Evolutionary conservation across 805 yeast species (phyloP).

Genomic region (Suhomyces sp.): DNA sequence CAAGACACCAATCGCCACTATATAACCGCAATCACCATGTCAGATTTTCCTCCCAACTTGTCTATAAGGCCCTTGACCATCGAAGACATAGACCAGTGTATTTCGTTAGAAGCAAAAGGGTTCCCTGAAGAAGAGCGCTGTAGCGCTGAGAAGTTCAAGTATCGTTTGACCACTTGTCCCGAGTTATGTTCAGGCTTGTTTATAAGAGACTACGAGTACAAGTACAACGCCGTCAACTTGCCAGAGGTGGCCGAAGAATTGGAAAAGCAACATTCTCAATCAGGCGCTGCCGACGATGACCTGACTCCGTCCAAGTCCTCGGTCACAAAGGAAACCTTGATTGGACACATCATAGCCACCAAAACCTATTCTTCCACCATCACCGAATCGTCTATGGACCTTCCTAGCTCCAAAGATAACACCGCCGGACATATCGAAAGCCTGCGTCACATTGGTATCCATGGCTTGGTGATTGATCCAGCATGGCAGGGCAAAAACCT

Average conservation of each 20-base stretch:
- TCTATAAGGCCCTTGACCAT: slow-evolving; percentile 68
- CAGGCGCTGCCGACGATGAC: slow-evolving; percentile 23
- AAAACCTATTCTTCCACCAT: slow-evolving; percentile 53
- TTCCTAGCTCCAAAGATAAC: slow-evolving; percentile 43
- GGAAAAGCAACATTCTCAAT: slow-evolving; percentile 20
- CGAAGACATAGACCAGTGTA: slow-evolving; percentile 65
- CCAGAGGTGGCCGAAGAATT: slow-evolving; percentile 38
- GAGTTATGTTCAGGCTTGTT: slow-evolving; percentile 89
- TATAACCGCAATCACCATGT: slow-evolving; percentile 19
- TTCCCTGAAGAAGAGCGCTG: slow-evolving; percentile 73
- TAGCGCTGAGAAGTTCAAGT: slow-evolving; percentile 55
- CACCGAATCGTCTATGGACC: slow-evolving; percentile 57
- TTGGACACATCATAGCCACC: slow-evolving; percentile 81
- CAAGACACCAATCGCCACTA: not conserved
- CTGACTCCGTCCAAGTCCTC: slow-evolving; percentile 47
- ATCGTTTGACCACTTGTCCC: slow-evolving; percentile 79
- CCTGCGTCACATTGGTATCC: slow-evolving; percentile 74
- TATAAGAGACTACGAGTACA: slow-evolving; percentile 58
- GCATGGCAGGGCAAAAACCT: slow-evolving; percentile 77
- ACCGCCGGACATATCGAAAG: slow-evolving; percentile 68
- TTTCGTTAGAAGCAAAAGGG: slow-evolving; percentile 60
- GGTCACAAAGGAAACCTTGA: slow-evolving; percentile 57
- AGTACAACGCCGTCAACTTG: slow-evolving; percentile 40
- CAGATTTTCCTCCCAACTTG: slow-evolving; percentile 46
- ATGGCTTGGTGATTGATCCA: slow-evolving; percentile 74